Conservation (phyloP, 306 rosid genomes). For the Fragaria ananassa region DNA sequence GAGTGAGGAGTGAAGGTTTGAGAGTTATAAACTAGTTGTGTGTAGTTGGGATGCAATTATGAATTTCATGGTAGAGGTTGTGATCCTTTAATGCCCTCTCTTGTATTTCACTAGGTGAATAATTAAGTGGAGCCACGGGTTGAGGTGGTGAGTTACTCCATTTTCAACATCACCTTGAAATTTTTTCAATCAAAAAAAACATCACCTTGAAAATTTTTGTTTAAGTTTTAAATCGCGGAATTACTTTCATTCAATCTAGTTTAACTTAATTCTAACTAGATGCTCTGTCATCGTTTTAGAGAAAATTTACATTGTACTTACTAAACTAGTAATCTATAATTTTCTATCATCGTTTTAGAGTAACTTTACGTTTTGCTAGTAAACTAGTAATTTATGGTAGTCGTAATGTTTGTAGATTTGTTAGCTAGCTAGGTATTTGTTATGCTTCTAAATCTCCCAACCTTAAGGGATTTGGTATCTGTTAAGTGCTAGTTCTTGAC, state of each 20-base stretch:
- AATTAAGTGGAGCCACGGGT: background rate
- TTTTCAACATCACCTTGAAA: background rate
- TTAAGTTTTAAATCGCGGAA: background rate
- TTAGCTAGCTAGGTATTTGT: too few species aligned
- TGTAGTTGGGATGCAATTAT: constrained; percentile 55
- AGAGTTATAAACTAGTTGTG: constrained; percentile 29
- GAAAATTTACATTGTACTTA: too few species aligned
- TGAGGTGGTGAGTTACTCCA: background rate
- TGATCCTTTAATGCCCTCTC: constrained; percentile 37
- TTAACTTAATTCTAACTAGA: too few species aligned
- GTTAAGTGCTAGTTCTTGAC: background rate
- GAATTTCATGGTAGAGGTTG: constrained; percentile 45
- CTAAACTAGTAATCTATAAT: too few species aligned
- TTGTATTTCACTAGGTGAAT: background rate
- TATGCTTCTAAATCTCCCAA: background rate
- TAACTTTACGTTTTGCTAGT: background rate
- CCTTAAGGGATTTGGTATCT: too few species aligned
- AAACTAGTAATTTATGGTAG: background rate
- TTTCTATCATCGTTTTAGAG: too few species aligned
- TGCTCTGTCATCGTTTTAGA: too few species aligned
- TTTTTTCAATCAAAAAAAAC: background rate
- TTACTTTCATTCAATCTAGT: too few species aligned
- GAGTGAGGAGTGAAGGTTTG: background rate
- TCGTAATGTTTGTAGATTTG: too few species aligned
- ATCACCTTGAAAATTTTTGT: background rate